Conservation (phyloP, 2,329 filamentous ascomycete species). For the Torrubiellomyces zombiae region DNA sequence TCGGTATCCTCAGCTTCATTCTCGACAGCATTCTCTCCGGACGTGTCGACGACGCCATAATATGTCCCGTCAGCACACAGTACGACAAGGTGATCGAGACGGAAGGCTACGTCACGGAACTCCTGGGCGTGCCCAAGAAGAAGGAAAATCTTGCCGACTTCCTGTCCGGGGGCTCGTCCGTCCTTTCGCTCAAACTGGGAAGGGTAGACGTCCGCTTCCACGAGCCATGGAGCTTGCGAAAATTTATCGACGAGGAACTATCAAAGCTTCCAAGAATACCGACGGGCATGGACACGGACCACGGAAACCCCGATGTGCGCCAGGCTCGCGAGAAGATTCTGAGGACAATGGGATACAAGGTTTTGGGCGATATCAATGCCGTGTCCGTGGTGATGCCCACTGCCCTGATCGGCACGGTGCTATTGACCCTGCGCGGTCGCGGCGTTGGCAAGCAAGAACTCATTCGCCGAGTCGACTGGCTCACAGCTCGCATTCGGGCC, state of each 20-base stretch:
- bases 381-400: constrained; percentile 98
- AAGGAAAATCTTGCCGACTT: constrained; percentile 90
- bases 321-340: constrained; percentile 55
- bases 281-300: constrained; percentile 26
- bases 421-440: constrained; percentile 78
- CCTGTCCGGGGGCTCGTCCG: constrained; percentile 65
- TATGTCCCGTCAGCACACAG: constrained; percentile 91
- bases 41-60: constrained; percentile 74
- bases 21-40: constrained; percentile 81
- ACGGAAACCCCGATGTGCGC: constrained; percentile 29
- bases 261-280: constrained; percentile 28
- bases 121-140: constrained; percentile 85
- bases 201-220: constrained; percentile 92
- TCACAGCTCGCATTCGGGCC: constrained; percentile 61
- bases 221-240: constrained; percentile 79
- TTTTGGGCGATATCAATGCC: constrained; percentile 84
- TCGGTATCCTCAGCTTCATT: constrained; percentile 84
- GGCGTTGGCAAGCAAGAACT: constrained; percentile 82
- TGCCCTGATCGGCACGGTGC: constrained; percentile 81
- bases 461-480: constrained; percentile 76
- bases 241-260: constrained; percentile 67
- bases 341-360: constrained; percentile 77
- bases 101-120: constrained; percentile 86
- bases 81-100: constrained; percentile 99
- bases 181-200: constrained; percentile 75